These are phyloP conservation scores for Apiospora saccharicola DNA, from an alignment of 2,329 filamentous ascomycete species.

Conservation along the genomic window DNA sequence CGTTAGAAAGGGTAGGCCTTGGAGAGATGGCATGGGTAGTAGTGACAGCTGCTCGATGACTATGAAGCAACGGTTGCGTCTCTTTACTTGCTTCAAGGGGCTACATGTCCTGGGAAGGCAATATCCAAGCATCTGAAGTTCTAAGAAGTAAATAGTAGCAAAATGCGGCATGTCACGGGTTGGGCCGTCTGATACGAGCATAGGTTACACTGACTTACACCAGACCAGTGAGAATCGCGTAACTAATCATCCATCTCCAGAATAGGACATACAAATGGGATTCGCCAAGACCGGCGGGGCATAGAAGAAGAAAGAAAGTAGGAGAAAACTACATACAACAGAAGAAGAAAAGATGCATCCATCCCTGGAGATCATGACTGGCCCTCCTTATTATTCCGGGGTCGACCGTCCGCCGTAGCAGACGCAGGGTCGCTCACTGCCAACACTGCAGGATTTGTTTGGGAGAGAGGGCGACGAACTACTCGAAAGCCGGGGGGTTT, in stretches of 20 bases:
- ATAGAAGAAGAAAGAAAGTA: background rate
- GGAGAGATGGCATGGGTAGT: background rate
- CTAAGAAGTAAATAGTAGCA: too few species aligned
- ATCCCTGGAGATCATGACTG: background rate
- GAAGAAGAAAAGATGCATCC: background rate
- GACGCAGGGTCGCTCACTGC: background rate
- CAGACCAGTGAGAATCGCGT: background rate
- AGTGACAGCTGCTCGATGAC: background rate
- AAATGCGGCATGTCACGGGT: background rate
- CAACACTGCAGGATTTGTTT: background rate
- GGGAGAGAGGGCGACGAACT: background rate
- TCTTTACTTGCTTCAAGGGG: background rate
- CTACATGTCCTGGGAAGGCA: background rate
- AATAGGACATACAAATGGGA: background rate
- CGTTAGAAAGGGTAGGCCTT: background rate
- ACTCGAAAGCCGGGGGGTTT: background rate
- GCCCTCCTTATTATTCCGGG: background rate
- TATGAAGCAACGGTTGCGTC: background rate
- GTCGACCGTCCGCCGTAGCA: background rate
- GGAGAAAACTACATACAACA: background rate
- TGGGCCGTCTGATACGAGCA: background rate
- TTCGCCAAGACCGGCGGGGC: background rate
- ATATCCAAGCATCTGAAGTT: background rate
- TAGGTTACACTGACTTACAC: background rate
- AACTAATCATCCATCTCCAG: background rate